Conservation (phyloP, 148 eudicot genomes). For the Rhododendron ovatum region DNA sequence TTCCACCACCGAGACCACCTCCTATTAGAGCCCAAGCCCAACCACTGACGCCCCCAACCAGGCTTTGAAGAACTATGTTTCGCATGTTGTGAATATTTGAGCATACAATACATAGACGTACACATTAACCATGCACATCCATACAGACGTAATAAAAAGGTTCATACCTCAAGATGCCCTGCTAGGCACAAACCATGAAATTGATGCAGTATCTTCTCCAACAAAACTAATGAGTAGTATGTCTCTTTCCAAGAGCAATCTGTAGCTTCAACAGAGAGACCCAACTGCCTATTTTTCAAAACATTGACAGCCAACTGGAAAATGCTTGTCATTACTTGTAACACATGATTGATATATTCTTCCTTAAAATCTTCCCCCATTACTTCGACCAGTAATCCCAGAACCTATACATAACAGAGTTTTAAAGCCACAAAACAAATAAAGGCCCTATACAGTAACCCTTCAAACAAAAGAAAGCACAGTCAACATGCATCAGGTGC, state of each 20-base stretch:
- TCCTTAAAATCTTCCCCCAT: conserved; percentile 32
- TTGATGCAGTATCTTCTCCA: conserved; percentile 67
- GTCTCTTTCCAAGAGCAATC: conserved; percentile 34
- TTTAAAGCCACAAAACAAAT: background rate
- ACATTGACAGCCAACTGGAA: too few species aligned
- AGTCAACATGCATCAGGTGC: background rate
- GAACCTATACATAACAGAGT: conserved; percentile 36
- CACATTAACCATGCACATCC: background rate
- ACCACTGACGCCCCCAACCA: too few species aligned
- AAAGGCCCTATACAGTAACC: background rate
- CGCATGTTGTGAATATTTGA: background rate
- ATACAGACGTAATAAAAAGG: background rate
- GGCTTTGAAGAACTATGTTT: too few species aligned
- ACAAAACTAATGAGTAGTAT: conserved; percentile 73
- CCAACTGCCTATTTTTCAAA: too few species aligned
- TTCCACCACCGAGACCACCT: too few species aligned
- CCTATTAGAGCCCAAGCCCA: background rate
- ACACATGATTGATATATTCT: too few species aligned
- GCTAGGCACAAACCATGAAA: conserved; percentile 45
- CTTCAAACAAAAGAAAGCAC: background rate
- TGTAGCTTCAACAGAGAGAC: too few species aligned
- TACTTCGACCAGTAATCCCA: conserved; percentile 84
- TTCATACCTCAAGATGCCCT: conserved; percentile 53
- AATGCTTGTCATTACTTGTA: too few species aligned
- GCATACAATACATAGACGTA: background rate